A percentile compares a stretch with the other conserved stretches of the same genome.
Conservation (phyloP, 1,139 yeast genomes). For the Nakaseomyces glabratus region DNA sequence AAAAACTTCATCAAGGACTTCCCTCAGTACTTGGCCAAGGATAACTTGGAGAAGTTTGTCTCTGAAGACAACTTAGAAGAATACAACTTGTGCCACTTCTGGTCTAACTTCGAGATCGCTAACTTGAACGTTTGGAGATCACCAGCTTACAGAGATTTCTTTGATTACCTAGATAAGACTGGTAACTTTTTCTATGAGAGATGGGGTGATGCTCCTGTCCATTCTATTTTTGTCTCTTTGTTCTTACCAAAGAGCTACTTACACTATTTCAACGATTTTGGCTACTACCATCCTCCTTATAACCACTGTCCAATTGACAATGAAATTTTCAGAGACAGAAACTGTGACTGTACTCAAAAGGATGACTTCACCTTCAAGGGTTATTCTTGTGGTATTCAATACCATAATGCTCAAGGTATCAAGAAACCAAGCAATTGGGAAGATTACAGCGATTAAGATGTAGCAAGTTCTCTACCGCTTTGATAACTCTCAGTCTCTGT, state of each 20-base stretch:
- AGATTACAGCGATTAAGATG: conserved; percentile 11
- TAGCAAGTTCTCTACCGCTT: no score
- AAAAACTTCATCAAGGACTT: conserved; percentile 53
- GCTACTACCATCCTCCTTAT: conserved; percentile 46
- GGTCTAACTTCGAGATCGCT: conserved; percentile 83
- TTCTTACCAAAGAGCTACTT: conserved; percentile 56
- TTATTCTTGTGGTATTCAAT: conserved; percentile 52
- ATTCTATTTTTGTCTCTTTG: conserved; percentile 72
- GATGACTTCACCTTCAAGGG: conserved; percentile 61
- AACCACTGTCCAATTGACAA: conserved; percentile 57
- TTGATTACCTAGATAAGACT: conserved; percentile 60
- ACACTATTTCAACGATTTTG: conserved; percentile 74
- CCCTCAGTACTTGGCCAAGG: conserved; percentile 54
- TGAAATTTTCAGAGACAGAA: conserved; percentile 39
- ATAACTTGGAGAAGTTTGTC: conserved; percentile 65
- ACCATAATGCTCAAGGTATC: conserved; percentile 41
- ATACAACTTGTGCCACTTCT: conserved; percentile 76
- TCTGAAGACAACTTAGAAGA: conserved; percentile 56
- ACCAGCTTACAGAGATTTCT: conserved; percentile 58
- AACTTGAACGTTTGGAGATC: conserved; percentile 66
- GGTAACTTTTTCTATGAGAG: conserved; percentile 89
- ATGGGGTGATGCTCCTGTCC: conserved; percentile 93
- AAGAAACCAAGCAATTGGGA: conserved; percentile 51
- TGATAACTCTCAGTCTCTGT: no score
- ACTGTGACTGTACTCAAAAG: conserved; percentile 56